phyloP scores from a whole-genome alignment of 352 stramenopile genomes.

The Pseudoperonospora humuli region DNA sequence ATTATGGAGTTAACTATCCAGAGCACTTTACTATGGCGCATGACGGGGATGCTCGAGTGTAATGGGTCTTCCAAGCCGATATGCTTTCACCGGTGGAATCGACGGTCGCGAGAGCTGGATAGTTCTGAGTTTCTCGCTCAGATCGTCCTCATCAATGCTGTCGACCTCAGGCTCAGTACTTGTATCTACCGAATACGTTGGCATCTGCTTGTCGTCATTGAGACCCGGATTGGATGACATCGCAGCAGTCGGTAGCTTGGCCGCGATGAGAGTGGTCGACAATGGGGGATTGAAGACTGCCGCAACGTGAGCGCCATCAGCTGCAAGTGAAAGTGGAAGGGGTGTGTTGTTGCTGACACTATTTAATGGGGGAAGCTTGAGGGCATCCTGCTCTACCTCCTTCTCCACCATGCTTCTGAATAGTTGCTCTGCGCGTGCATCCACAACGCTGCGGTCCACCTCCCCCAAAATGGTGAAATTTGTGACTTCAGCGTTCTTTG shows the following conservation, averaged over 20 bases:
- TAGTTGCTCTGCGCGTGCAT: no score
- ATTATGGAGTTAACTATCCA: no score
- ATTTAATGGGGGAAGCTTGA: no score
- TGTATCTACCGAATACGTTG: constrained; percentile 1
- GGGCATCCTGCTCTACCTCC: no score
- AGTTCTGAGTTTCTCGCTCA: constrained; percentile 55
- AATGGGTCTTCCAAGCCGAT: constrained; percentile 18
- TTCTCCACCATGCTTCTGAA: no score
- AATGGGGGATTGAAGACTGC: no score
- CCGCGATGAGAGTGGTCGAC: no score
- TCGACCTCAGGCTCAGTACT: constrained; percentile 20
- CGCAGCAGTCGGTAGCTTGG: no score
- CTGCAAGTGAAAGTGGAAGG: no score
- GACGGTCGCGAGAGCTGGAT: constrained; percentile 58
- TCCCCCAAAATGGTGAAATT: constrained; percentile 55
- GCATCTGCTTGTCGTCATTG: constrained; percentile 11
- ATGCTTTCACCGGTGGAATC: constrained; percentile 43
- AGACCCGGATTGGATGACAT: neutral
- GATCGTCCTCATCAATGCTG: constrained; percentile 40
- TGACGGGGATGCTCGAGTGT: no score
- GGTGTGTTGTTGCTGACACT: no score
- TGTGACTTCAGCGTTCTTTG: constrained; percentile 62
- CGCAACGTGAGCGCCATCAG: no score
- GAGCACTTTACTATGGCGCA: neutral
- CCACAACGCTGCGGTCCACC: constrained; percentile 38